phyloP scores from a whole-genome alignment of 2,329 filamentous ascomycete species.

The Apiospora koreana region DNA sequence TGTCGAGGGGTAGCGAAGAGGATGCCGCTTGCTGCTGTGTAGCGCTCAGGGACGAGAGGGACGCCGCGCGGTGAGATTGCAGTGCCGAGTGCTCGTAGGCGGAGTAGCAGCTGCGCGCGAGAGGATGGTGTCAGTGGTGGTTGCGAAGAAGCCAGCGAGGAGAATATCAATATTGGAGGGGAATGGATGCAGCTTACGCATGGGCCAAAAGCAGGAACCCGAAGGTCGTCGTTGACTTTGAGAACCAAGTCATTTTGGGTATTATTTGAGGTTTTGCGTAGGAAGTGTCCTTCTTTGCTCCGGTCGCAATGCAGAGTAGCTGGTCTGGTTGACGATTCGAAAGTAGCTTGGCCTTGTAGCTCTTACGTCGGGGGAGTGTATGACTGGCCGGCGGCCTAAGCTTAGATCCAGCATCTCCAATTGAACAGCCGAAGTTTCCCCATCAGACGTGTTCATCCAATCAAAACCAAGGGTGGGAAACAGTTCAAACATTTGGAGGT shows the following conservation, averaged over 20 bases:
- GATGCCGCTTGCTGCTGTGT: constrained; percentile 40
- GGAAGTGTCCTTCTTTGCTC: neutral
- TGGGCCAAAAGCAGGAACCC: constrained; percentile 81
- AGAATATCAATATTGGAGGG: neutral
- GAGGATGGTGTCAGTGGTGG: constrained; percentile 1
- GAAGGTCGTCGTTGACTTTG: constrained; percentile 67
- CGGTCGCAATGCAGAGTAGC: neutral
- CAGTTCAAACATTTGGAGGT: too few species aligned
- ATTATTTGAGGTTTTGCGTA: neutral
- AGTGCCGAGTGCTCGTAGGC: constrained; percentile 88
- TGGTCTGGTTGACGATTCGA: neutral
- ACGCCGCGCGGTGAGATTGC: constrained; percentile 56
- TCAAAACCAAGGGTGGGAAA: neutral
- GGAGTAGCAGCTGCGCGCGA: constrained; percentile 77
- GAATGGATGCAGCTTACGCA: constrained; percentile 61
- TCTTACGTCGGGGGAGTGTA: neutral
- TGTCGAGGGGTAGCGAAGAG: constrained; percentile 74
- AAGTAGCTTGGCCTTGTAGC: neutral
- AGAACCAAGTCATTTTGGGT: constrained; percentile 64
- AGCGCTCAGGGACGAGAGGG: constrained; percentile 45
- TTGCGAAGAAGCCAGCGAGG: constrained; percentile 19
- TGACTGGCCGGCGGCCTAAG: neutral
- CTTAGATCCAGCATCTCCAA: neutral
- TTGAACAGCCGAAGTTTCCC: constrained; percentile 10
- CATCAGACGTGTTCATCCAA: neutral